Evolutionary conservation across 2,329 filamentous ascomycete species (phyloP).

Genomic region (Pseudomassariella vexata): DNA sequence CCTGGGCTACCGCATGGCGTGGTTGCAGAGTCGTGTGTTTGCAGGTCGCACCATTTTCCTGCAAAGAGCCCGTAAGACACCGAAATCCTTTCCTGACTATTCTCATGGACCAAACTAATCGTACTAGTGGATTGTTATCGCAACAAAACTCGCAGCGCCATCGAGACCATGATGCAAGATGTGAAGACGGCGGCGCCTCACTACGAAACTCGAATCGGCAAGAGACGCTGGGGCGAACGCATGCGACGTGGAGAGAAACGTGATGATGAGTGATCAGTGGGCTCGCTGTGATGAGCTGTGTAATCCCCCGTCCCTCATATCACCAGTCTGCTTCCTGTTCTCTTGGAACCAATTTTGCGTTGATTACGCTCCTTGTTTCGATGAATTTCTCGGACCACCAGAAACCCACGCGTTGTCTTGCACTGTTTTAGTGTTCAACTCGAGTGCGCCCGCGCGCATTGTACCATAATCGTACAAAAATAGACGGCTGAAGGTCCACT

Average conservation of each 20-base stretch:
- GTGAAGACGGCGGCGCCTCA: constrained; percentile 70
- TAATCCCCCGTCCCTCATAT: no score
- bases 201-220: constrained; percentile 84
- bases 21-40: constrained; percentile 91
- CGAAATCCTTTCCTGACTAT: background rate
- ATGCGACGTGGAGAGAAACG: constrained; percentile 32
- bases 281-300: no score
- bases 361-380: no score
- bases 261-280: constrained; percentile 27
- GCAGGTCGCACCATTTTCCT: constrained; percentile 80
- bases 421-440: no score
- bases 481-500: no score
- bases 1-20: constrained; percentile 90
- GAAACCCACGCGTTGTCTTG: no score
- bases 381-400: no score
- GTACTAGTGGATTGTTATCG: constrained; percentile 66
- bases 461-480: no score
- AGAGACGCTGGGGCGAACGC: constrained; percentile 66
- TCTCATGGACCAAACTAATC: no score
- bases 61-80: constrained; percentile 75
- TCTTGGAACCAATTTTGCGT: no score
- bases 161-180: constrained; percentile 73
- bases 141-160: constrained; percentile 77
- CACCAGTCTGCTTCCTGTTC: no score
- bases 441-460: no score